phyloP scores from a whole-genome alignment of 116 monocot species.

The Zostera marina region DNA sequence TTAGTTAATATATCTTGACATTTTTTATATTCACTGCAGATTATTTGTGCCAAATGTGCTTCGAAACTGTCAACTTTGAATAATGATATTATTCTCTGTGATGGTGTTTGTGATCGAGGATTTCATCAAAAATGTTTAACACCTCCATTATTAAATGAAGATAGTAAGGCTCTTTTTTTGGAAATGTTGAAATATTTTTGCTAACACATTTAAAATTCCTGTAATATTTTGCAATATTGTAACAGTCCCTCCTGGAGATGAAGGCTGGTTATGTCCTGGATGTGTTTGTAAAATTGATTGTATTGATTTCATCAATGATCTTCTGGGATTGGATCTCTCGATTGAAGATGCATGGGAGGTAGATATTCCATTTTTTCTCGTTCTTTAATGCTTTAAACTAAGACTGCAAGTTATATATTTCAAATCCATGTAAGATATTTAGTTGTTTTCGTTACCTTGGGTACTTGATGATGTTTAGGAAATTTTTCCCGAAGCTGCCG shows the following conservation, averaged over 20 bases:
- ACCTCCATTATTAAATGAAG: conserved; percentile 67
- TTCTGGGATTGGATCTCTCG: conserved; percentile 40
- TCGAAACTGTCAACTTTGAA: conserved; percentile 37
- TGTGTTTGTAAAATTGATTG: conserved; percentile 96
- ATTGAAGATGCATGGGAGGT: conserved; percentile 83
- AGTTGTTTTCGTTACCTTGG: background rate
- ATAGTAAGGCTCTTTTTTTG: conserved; percentile 36
- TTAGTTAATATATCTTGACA: background rate
- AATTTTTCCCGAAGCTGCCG: conserved; percentile 86
- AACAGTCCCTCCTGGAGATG: conserved; percentile 78
- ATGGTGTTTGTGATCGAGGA: conserved; percentile 78
- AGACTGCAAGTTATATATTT: background rate
- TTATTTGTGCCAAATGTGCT: conserved; percentile 83
- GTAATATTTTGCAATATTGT: background rate
- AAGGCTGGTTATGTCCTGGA: conserved; percentile 85
- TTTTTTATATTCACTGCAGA: conserved; percentile 27
- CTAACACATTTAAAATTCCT: conserved; percentile 2
- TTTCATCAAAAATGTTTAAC: conserved; percentile 93
- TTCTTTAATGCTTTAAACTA: background rate
- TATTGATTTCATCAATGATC: conserved; percentile 62
- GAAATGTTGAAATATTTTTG: background rate
- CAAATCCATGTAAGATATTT: background rate
- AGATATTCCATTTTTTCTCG: conserved; percentile 3
- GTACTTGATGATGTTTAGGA: conserved; percentile 36
- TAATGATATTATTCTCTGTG: conserved; percentile 96